Conservation (phyloP, 345 rosid species). For the Arabidopsis suecica region DNA sequence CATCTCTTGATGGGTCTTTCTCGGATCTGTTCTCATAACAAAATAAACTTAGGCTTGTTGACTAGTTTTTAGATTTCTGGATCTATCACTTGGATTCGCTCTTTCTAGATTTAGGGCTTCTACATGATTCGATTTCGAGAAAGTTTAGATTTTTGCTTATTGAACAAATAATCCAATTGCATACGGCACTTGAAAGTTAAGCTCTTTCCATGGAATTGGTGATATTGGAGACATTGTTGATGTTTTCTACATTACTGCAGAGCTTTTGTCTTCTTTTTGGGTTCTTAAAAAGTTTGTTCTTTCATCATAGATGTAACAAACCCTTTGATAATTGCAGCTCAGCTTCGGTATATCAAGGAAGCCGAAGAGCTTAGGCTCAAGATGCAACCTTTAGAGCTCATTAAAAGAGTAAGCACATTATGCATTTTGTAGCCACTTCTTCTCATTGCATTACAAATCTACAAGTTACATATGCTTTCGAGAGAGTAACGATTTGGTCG, state of each 20-base stretch:
- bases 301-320: neutral
- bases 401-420: slow-evolving; percentile 60
- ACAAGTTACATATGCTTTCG: neutral
- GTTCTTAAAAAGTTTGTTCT: neutral
- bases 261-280: neutral
- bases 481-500: neutral
- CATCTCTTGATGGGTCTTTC: slow-evolving; percentile 20
- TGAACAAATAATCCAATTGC: too few species aligned
- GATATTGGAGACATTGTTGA: slow-evolving; percentile 7
- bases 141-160: neutral
- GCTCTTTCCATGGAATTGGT: neutral
- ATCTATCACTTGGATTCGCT: slow-evolving; percentile 1
- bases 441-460: neutral
- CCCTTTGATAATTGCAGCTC: slow-evolving; percentile 52
- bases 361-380: slow-evolving; percentile 82
- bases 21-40: slow-evolving; percentile 30
- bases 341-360: slow-evolving; percentile 66
- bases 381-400: slow-evolving; percentile 81
- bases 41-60: neutral
- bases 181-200: neutral
- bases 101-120: neutral
- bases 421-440: neutral
- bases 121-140: neutral
- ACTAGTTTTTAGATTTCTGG: slow-evolving; percentile 1
- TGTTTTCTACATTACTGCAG: neutral